Conservation (phyloP, 345 rosid species). For the Cardamine chenopodiifolia region DNA sequence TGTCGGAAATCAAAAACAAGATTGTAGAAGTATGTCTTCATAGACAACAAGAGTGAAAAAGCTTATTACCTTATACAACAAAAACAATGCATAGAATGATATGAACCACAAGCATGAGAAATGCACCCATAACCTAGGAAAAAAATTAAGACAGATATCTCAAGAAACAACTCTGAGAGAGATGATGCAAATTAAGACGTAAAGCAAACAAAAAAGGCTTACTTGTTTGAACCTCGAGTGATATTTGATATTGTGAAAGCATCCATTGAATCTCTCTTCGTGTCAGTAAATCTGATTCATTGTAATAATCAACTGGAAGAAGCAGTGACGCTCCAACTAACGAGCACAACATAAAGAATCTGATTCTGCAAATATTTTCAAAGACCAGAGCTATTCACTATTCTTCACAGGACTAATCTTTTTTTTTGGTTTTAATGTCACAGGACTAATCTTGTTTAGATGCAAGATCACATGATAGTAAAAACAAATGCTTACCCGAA, state of each 20-base stretch:
- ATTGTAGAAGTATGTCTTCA: constrained; percentile 7
- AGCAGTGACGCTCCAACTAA: constrained; percentile 65
- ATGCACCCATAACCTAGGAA: constrained; percentile 90
- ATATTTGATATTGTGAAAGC: constrained; percentile 74
- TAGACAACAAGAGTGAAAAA: constrained; percentile 16
- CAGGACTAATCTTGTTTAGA: not conserved
- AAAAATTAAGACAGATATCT: constrained; percentile 3
- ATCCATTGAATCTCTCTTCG: constrained; percentile 54
- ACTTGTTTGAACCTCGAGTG: constrained; percentile 75
- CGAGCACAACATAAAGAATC: constrained; percentile 72
- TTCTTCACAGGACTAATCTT: not conserved
- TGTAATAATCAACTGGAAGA: constrained; percentile 73
- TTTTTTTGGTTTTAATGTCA: too few relatives aligned
- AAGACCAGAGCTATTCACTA: not conserved
- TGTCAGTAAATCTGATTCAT: constrained; percentile 53
- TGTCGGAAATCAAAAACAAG: constrained; percentile 3
- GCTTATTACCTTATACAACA: constrained; percentile 68
- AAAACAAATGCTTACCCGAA: constrained; percentile 58
- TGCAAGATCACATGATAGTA: not conserved
- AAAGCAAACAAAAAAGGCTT: not conserved
- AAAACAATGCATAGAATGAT: constrained; percentile 69
- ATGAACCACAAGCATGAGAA: constrained; percentile 78
- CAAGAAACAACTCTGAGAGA: not conserved
- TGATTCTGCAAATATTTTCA: constrained; percentile 52
- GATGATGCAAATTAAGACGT: not conserved